Evolutionary conservation across 148 eudicot genomes (phyloP), one percentile per base, ranked within the genome.

Genomic region (Mesembryanthemum crystallinum): DNA sequence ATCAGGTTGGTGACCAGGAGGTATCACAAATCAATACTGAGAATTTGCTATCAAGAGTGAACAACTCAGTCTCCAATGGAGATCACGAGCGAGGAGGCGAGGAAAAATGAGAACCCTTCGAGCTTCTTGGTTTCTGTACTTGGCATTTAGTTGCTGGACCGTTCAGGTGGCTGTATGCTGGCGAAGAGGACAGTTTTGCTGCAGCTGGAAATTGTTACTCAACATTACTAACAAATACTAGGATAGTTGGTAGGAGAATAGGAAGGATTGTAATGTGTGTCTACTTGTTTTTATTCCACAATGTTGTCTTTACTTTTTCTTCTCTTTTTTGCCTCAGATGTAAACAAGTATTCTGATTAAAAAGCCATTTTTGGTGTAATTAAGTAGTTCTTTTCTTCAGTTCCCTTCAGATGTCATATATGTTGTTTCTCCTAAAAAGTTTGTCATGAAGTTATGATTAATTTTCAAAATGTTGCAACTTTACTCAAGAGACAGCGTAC

Each of bases 31-130:
- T 79, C 32, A 83, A 63, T 67, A 78, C 86, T 10, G 84, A 81
- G 77, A 81, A 84, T 63, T 67, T 81, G 39, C 73, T 78, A 35
- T 79, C 83, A 21, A 81, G 62, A 72, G 84, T 84, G n/a, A 72
- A 81, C 63, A 74, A 72, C 28, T 23, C 82, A 9, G 37, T 68
- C 57, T 75, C 82, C 8, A 81, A 78, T 60, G 79, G 77, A 66
- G 72, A 64, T 35, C 75, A 73, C 47, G 67, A 74, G 59, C 69
- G 7, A 73, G 49, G 59, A 51, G 78, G 67, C 32, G 73, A 64
- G 10, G 49, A 45, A 49, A 77, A 47, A 54, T 73, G 51, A 74
- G 33, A 62, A 20, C 74, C 29, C n/a, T 4, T 67, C 45, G 23
- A 3, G 61, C 1, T 1, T n/a, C 6, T 61, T 2, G 20, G 24